Percentiles rank a stretch among this genome's conserved stretches.
Conservation (phyloP, 176 grass and related monocot species). For the Pharus latifolius region DNA sequence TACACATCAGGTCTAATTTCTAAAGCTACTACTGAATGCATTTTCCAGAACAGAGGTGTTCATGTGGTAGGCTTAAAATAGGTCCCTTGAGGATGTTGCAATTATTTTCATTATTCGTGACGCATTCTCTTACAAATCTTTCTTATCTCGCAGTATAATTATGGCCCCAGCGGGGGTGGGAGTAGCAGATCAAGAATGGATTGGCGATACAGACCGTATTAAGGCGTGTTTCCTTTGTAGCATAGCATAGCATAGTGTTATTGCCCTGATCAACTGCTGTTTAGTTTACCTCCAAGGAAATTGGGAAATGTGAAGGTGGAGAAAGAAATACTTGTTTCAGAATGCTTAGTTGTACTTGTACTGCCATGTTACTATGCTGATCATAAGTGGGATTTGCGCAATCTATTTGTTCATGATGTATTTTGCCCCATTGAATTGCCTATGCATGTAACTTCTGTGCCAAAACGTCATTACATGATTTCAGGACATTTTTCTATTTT, state of each 20-base stretch:
- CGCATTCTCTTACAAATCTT: neutral
- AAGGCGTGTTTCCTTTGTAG: neutral
- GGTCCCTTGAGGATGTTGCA: neutral
- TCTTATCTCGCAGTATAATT: conserved; percentile 25
- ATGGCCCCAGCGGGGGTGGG: conserved; percentile 32
- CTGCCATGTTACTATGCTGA: neutral
- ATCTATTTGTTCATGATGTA: neutral
- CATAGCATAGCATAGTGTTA: neutral
- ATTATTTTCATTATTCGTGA: neutral
- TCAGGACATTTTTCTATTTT: no score
- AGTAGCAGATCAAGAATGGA: conserved; percentile 37
- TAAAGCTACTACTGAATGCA: neutral
- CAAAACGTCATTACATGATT: no score
- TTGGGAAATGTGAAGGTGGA: neutral
- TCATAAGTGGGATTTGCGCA: neutral
- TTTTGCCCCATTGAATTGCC: neutral
- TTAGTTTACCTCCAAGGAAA: neutral
- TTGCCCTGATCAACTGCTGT: neutral
- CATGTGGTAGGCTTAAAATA: neutral
- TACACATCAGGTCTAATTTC: neutral
- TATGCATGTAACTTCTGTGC: no score
- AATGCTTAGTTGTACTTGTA: neutral
- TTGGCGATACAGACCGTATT: conserved; percentile 54
- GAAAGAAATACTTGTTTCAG: neutral
- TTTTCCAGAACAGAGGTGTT: neutral